phyloP scores from a whole-genome alignment of 495 filamentous ascomycete genomes.

The Hypoxylon cercidicola region DNA sequence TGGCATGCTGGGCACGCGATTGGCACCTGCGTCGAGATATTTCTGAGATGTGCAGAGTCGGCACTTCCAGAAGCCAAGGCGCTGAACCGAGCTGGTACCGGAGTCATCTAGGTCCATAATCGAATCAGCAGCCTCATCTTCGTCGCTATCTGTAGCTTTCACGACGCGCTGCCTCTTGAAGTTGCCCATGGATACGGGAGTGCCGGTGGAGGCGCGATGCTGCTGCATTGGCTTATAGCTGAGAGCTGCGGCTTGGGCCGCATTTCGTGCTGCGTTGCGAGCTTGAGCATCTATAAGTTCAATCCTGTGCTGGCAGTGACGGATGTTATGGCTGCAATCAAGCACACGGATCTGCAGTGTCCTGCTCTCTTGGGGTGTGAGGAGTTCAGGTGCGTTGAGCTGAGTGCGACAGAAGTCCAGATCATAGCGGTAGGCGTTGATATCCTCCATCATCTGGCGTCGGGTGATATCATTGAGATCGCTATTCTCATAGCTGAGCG shows the following conservation, averaged over 20 bases:
- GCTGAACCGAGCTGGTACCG: conserved; percentile 42
- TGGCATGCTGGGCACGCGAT: conserved; percentile 54
- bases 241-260: background rate
- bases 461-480: conserved; percentile 53
- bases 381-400: conserved; percentile 40
- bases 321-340: conserved; percentile 56
- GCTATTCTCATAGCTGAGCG: conserved; percentile 40
- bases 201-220: conserved; percentile 7
- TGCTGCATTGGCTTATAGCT: conserved; percentile 1
- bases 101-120: background rate
- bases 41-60: conserved; percentile 54
- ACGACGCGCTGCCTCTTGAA: conserved; percentile 28
- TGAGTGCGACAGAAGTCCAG: conserved; percentile 50
- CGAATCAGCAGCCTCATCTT: conserved; percentile 12
- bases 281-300: conserved; percentile 44
- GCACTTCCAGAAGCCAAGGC: conserved; percentile 59
- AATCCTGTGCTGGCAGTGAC: conserved; percentile 53
- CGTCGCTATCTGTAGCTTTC: conserved; percentile 27
- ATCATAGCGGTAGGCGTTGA: conserved; percentile 54
- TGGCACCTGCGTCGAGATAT: conserved; percentile 50
- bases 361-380: conserved; percentile 55
- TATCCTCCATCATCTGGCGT: conserved; percentile 56
- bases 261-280: conserved; percentile 1
- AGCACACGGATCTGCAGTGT: conserved; percentile 53
- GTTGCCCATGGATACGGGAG: conserved; percentile 1